phyloP scores from a whole-genome alignment of 441 rosid genomes.

The Aleurites moluccanus region DNA sequence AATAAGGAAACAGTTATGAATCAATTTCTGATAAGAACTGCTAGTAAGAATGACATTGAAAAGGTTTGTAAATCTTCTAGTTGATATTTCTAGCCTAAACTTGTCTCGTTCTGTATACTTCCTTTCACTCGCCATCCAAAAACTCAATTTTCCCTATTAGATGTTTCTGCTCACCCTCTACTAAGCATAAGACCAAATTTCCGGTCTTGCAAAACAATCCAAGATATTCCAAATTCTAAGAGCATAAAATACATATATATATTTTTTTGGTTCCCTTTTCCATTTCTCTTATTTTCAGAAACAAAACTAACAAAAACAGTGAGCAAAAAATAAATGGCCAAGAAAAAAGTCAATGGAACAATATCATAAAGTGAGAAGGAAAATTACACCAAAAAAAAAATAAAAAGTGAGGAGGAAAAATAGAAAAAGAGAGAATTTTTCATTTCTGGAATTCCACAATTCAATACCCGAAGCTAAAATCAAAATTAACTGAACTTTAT shows the following conservation, averaged over 20 bases:
- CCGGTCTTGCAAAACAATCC: slow-evolving; percentile 6
- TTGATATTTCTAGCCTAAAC: background rate
- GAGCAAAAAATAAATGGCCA: background rate
- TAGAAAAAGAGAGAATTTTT: background rate
- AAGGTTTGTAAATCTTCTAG: background rate
- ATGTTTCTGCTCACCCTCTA: background rate
- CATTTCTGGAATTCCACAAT: background rate
- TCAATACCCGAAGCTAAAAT: background rate
- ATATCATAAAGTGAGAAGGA: background rate
- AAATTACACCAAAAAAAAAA: too few species aligned
- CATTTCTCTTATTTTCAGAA: background rate
- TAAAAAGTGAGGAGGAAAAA: background rate
- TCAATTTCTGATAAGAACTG: background rate
- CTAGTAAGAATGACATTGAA: background rate
- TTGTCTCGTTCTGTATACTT: background rate
- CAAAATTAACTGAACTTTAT: slow-evolving; percentile 4
- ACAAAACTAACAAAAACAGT: background rate
- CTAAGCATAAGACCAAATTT: background rate
- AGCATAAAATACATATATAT: background rate
- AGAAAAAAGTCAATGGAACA: background rate
- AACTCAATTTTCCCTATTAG: background rate
- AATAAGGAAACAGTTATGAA: slow-evolving; percentile 1
- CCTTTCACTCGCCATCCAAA: background rate
- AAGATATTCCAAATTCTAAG: background rate
- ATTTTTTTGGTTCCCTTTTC: background rate